Conservation (phyloP, 805 yeast species). For the Ogataea glucozyma region DNA sequence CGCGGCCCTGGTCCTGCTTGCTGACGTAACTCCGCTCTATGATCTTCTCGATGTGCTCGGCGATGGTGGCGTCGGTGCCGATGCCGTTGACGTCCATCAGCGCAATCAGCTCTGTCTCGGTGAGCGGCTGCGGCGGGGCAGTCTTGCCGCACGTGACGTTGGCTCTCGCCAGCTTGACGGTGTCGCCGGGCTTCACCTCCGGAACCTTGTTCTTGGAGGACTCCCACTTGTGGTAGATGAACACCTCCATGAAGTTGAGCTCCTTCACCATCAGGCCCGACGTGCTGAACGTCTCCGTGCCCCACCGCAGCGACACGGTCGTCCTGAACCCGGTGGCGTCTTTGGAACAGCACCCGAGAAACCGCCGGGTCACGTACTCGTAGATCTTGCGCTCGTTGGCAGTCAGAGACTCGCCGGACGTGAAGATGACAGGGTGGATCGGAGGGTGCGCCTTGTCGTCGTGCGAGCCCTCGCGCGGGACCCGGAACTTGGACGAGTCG, state of each 20-base stretch:
- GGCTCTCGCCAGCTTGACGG: slow-evolving; percentile 54
- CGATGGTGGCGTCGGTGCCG: slow-evolving; percentile 99
- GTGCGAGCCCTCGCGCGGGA: slow-evolving; percentile 78
- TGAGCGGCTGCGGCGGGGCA: slow-evolving; percentile 75
- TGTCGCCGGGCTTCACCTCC: slow-evolving; percentile 55
- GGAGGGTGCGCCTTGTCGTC: slow-evolving; percentile 99
- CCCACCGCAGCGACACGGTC: slow-evolving; percentile 71
- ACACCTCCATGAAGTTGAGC: slow-evolving; percentile 78
- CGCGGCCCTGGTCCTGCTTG: slow-evolving; percentile 40
- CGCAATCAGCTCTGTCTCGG: slow-evolving; percentile 89
- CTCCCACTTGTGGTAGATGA: slow-evolving; percentile 78
- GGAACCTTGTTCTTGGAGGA: slow-evolving; percentile 62
- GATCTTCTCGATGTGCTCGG: slow-evolving; percentile 91
- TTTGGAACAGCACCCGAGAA: slow-evolving; percentile 86
- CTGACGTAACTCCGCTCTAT: slow-evolving; percentile 63
- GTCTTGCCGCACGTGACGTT: slow-evolving; percentile 75
- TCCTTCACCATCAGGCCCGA: slow-evolving; percentile 75
- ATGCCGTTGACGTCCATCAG: slow-evolving; percentile 97
- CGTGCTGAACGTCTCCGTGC: slow-evolving; percentile 67
- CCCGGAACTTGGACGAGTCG: slow-evolving; percentile 46
- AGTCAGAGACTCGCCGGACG: slow-evolving; percentile 31
- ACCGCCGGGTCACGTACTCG: slow-evolving; percentile 82
- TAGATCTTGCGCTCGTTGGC: slow-evolving; percentile 69
- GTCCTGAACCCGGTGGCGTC: slow-evolving; percentile 83
- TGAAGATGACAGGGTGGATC: slow-evolving; percentile 75